Base-by-base conservation (phyloP, 179 eudicot species). In the Gypsophila paniculata region DNA sequence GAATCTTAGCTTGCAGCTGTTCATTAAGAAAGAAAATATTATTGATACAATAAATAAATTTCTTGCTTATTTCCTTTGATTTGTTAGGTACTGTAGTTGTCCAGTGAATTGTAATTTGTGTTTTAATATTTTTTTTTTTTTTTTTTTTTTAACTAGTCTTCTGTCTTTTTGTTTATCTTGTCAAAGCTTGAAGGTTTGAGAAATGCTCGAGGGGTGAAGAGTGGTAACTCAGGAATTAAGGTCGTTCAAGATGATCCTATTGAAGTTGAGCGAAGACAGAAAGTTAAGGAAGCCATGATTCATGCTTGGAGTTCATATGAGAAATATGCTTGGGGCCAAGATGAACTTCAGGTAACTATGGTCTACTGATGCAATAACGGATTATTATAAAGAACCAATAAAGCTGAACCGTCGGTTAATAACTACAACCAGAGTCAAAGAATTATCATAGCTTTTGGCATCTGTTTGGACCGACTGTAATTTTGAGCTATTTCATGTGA, bases 271-370 rank as follows among this genome's bases (percentile, higher is more conserved):
- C 86, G 99, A 72, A 86, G 96, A 80, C 87, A 86, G 73, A 95
- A 89, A 82, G 96, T 95, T 73, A 95, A 90, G 85, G 95, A 83
- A 49, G 99, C 99, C 69, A 95, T 95, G 99, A 61, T 88, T 82
- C 99, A 95, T 83, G 99, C 99, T 44, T 95, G 99, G 99, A 84
- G 80, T 75, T 95, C 99, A 54, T 95, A 95, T 77, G 99, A 95
- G 82, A 93, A 87, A 80, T 92, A 88, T 87, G 99, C 99, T 71
- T 95, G 99, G 99, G 98, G 99, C 59, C 85, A 92, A 67, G 99
- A 95, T 80, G 99, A 95, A 78, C 98, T 95, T 75, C 98, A 95
- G 98, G 99, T 95, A 72, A 51, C 51, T 61, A 65, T 68, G n/a
- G 3, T 34, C 61, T 34, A 5, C 15, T 15, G 48, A 15, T 48